Evolutionary conservation across 306 rosid species (phyloP), one percentile per base, ranked within the genome.

Genomic region (Gynostemma pentaphyllum): DNA sequence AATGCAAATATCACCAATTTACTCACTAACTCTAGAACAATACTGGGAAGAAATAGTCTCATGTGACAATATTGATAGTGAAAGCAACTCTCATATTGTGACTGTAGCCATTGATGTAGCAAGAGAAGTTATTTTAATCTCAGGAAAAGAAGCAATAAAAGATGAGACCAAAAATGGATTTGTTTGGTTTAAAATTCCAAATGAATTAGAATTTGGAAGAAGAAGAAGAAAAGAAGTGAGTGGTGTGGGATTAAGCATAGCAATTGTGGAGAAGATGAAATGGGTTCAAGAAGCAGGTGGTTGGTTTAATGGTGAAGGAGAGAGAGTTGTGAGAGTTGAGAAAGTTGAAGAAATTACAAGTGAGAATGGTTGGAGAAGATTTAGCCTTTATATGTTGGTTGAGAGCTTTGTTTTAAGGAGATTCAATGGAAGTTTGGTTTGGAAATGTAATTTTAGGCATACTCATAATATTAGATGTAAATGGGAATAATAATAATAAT

Each of bases 31-130:
- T 46, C 79, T 87, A 1, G 85, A 87, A 77, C 96, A 90, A 62
- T 79, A 76, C 37, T 90, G 96, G 97, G 95, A 85, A 55, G 91
- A 90, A 74, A 82, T 90, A 2, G 77, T 71, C 79, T 53, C 91
- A 2, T 74, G 89, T 49, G 81, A 68, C 16, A 85, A 76, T 3
- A 60, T 53, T 4, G 73, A 69, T 14, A 39, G 34, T 28, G 78
- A 73, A 56, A 65, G 47, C 7, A 70, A 70, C 14, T 59, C 64
- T 0, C n/a, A n/a, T n/a, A 68, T 45, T 62, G 82, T 85, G 62
- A 67, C 47, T 9, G 83, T 90, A 79, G 36, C 74, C n/a, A 76
- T 64, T 0, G 65, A 68, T 28, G 85, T 90, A 68, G 76, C 74
- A 12, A 85, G 96, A 37, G 97, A 87, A 70, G 81, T 73, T 51